Base-by-base conservation (phyloP, 495 filamentous ascomycete genomes). In the Pseudevernia furfuracea region DNA sequence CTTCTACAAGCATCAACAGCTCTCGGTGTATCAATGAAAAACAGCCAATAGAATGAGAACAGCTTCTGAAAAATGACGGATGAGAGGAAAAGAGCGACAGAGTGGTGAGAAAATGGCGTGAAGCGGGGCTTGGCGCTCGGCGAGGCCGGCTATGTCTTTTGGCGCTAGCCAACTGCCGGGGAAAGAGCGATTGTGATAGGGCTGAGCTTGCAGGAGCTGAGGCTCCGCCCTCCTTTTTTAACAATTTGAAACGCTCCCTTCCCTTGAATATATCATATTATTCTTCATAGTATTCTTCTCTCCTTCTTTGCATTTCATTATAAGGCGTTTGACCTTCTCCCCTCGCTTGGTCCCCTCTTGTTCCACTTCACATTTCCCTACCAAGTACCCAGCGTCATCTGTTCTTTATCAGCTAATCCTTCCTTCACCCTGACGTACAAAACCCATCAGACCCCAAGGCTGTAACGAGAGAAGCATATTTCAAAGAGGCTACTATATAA, bases 191-290 rank as follows among this genome's bases (percentile, higher is more conserved):
- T 21, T 44, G 2, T 46, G 46, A 53, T 53, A 53, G 6, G 46
- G 49, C 49, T 53, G 43, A 46, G 46, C 46, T 17, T 32, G 52
- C 52, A 34, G 28, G 52, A 55, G 52, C 52, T 55, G 52, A 55
- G 52, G 52, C 52, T 55, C 52, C 52, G 52, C 52, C 52, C 52
- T 21, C 52, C 7, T 8, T 55, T 34, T 34, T 55, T 5, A 53
- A 25, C 25, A 32, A 30, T 21, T 11, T 55, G 15, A 55, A 55
- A 55, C 52, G 30, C 30, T 55, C 14, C 19, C 52, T 9, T 55
- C 14, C 19, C 52, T 9, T 2, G 5, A 34, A 32, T 34, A 32
- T 34, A 55, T 36, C 52, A 2, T 3, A 1, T 5, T 17, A 34
- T 55, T 30, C 12, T 8, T 36, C 52, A 2, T 3, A 1, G 3